Percentiles rank a stretch among this genome's conserved stretches.
Conservation (phyloP, 108 stramenopile genomes). For the Cyclostephanos tholiformis region DNA sequence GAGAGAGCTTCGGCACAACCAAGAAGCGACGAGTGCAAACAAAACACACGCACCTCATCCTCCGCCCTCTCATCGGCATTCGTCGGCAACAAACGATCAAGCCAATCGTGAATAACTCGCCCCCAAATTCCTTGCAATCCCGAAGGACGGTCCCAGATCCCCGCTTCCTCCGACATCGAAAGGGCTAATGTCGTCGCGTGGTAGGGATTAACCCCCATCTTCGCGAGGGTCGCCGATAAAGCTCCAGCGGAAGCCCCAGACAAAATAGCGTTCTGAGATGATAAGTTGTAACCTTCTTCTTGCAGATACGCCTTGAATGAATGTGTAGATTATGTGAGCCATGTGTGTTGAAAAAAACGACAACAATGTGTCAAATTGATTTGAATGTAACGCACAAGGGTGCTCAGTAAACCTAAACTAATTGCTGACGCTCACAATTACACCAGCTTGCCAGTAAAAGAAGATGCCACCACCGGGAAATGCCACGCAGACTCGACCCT, state of each 20-base stretch:
- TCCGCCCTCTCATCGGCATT: constrained; percentile 57
- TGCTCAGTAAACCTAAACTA: neutral
- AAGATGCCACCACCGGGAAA: constrained; percentile 90
- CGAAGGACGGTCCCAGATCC: constrained; percentile 80
- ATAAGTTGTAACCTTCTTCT: constrained; percentile 67
- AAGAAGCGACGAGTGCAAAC: neutral
- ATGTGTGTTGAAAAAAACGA: neutral
- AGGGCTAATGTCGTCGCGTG: constrained; percentile 83
- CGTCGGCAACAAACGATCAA: constrained; percentile 74
- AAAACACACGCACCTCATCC: constrained; percentile 34
- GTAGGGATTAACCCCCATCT: constrained; percentile 70
- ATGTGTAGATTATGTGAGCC: constrained; percentile 15
- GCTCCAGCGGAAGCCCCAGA: constrained; percentile 91
- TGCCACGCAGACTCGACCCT: constrained; percentile 37
- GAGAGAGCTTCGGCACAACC: neutral
- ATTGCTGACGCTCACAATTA: constrained; percentile 44
- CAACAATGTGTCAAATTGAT: neutral
- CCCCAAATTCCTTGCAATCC: constrained; percentile 93
- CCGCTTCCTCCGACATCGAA: constrained; percentile 64
- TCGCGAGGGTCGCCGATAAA: constrained; percentile 79
- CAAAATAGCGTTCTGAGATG: constrained; percentile 24
- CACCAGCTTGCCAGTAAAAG: constrained; percentile 94
- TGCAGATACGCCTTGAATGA: constrained; percentile 50
- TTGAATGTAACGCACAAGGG: neutral
- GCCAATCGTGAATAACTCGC: constrained; percentile 79